Base-by-base conservation (phyloP, 495 filamentous ascomycete species). In the Podospora anserina region DNA sequence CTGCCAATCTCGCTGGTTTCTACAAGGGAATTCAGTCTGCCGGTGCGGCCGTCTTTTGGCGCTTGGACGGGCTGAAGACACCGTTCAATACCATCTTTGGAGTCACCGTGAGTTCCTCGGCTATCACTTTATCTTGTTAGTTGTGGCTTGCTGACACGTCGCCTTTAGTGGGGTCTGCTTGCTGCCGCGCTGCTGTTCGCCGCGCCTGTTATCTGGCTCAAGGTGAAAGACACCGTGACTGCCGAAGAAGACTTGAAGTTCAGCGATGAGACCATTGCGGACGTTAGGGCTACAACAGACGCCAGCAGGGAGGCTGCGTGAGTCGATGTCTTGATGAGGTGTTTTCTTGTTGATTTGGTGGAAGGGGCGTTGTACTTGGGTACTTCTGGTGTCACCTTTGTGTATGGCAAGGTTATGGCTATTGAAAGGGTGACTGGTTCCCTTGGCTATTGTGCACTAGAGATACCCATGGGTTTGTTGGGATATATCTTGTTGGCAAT, bases 21-120 rank as follows among this genome's bases (percentile, higher is more conserved):
- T 97, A 97, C 86, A 97, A 97, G 76, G 92, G 92, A 32, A 91
- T 98, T 72, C 94, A 97, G 79, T 95, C 92, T 32, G 93, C 92
- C n/a, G 94, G 93, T 69, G 88, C 89, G 6, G 94, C 93, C n/a
- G 86, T 94, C 61, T 91, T 90, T 74, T 97, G 91, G 91, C 84
- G 89, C 4, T 74, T 93, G 73, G 93, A 97, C 69, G 87, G 86
- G 20, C 66, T 84, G 18, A 80, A 85, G 27, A 85, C 83, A 49
- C 79, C 89, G 1, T 96, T 86, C 77, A 87, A 89, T 80, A 82
- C 81, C 57, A 80, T 91, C 67, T 91, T 89, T 67, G 81, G 77
- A 30, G 78, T 70, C 49, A 81, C 80, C 4, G 82, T 83, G 77
- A 74, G 81, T 77, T 4, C 23, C 61, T 15, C 57, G 15, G 30